Conservation (phyloP, 441 rosid species). For the Populus tomentosa region DNA sequence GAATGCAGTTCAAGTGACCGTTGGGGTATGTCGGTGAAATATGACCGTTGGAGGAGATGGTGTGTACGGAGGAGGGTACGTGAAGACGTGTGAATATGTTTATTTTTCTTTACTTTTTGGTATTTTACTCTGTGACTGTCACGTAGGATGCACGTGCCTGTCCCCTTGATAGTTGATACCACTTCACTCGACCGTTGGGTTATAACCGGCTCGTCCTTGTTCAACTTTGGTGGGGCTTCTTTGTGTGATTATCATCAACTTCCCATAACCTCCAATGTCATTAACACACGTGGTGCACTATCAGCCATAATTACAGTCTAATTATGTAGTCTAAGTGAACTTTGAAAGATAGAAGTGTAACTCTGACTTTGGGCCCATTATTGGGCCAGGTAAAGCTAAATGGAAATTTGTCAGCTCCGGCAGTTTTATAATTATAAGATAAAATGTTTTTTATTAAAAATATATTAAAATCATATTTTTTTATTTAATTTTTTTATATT, state of each 20-base stretch:
- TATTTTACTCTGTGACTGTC: not conserved
- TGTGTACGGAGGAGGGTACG: slow-evolving; percentile 64
- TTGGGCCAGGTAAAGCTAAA: too few species aligned
- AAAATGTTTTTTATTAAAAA: too few species aligned
- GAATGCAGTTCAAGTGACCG: slow-evolving; percentile 60
- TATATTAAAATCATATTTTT: too few species aligned
- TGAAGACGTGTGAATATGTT: slow-evolving; percentile 18
- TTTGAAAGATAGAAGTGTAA: slow-evolving; percentile 4
- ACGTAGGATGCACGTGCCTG: slow-evolving; percentile 52
- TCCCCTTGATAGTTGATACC: slow-evolving; percentile 26
- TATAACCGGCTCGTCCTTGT: not conserved
- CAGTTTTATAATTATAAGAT: too few species aligned
- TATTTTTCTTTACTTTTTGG: not conserved
- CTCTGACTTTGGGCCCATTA: not conserved
- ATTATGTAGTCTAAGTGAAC: not conserved
- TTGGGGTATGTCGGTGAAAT: slow-evolving; percentile 79
- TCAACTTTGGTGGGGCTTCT: not conserved
- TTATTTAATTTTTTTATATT: too few species aligned
- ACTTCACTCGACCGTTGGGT: slow-evolving; percentile 53
- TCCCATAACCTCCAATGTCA: not conserved
- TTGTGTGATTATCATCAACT: not conserved
- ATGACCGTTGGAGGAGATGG: slow-evolving; percentile 78
- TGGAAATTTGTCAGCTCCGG: too few species aligned
- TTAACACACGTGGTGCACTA: slow-evolving; percentile 11
- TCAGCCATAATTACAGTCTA: slow-evolving; percentile 12